These are phyloP conservation scores for Cyanodermella asteris DNA, from an alignment of 2,329 filamentous ascomycete species.

Conservation along the genomic window DNA sequence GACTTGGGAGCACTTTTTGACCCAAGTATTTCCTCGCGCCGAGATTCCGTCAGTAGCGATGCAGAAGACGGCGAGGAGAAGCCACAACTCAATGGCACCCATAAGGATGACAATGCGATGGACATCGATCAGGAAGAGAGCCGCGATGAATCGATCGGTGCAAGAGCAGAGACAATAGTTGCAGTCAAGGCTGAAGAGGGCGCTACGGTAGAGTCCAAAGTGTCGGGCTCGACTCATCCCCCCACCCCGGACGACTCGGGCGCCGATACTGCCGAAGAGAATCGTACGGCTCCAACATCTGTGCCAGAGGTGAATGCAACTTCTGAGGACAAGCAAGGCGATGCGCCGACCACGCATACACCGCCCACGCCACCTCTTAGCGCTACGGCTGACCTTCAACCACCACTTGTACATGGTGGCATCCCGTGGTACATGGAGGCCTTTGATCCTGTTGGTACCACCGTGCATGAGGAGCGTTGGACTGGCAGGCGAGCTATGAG, in stretches of 20 bases:
- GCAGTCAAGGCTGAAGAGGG: no score
- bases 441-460: conserved; percentile 63
- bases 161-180: no score
- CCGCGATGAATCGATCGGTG: no score
- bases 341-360: conserved; percentile 12
- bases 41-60: conserved; percentile 24
- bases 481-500: conserved; percentile 50
- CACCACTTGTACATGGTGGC: conserved; percentile 46
- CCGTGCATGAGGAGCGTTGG: conserved; percentile 53
- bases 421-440: conserved; percentile 71
- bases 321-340: conserved; percentile 2
- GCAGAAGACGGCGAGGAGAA: conserved; percentile 18
- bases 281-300: conserved; percentile 11
- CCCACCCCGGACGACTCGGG: conserved; percentile 2
- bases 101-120: not conserved
- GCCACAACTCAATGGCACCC: conserved; percentile 8
- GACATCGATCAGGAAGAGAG: no score
- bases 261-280: no score
- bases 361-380: conserved; percentile 20
- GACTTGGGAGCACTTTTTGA: conserved; percentile 57
- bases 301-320: conserved; percentile 4
- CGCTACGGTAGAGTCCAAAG: no score
- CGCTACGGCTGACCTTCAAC: conserved; percentile 19
- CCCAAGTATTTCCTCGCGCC: conserved; percentile 33
- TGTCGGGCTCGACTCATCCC: no score